Evolutionary conservation across 306 rosid genomes (phyloP).

Genomic region (Pterocarpus santalinus): DNA sequence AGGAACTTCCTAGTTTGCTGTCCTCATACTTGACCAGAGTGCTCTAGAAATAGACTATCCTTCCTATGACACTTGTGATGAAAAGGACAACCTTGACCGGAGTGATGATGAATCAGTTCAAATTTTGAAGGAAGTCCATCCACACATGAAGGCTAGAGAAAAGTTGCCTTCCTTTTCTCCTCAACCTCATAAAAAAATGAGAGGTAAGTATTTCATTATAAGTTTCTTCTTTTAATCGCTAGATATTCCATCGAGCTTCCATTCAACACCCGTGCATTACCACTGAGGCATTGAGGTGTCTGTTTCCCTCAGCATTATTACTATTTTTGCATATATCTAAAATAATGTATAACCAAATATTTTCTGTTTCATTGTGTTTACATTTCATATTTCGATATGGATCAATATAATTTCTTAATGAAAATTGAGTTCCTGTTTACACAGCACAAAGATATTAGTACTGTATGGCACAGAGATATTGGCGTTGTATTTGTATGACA

Average conservation of each 20-base stretch:
- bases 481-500: neutral
- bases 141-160: slow-evolving; percentile 36
- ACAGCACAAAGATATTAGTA: neutral
- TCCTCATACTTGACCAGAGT: slow-evolving; percentile 1
- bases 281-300: neutral
- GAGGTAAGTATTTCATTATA: slow-evolving; percentile 17
- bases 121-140: slow-evolving; percentile 3
- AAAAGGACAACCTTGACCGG: neutral
- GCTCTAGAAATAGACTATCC: slow-evolving; percentile 2
- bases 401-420: neutral
- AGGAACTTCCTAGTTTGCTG: slow-evolving; percentile 19
- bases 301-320: neutral
- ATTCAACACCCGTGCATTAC: neutral
- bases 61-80: neutral
- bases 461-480: neutral
- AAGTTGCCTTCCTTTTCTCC: neutral
- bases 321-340: too few relatives aligned
- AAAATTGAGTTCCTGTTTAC: neutral
- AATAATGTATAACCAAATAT: neutral
- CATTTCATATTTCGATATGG: neutral
- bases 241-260: neutral
- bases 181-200: slow-evolving; percentile 13
- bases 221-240: neutral
- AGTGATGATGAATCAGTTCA: slow-evolving; percentile 11
- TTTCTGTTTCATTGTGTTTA: neutral